phyloP scores from a whole-genome alignment of 495 filamentous ascomycete species.

The Aspergillus affinis region DNA sequence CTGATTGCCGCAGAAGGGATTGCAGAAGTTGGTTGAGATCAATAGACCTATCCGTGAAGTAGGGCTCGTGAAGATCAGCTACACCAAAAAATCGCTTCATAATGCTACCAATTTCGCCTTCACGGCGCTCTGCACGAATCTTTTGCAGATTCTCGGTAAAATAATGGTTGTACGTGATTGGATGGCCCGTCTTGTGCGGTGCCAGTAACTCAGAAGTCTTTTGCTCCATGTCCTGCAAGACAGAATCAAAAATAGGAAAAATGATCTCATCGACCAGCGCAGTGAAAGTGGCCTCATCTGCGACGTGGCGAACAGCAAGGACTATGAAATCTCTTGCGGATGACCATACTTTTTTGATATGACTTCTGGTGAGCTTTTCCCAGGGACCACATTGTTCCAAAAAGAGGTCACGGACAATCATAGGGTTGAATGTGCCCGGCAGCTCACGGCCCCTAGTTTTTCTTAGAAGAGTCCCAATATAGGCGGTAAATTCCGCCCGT shows the following conservation, averaged over 20 bases:
- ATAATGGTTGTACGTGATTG: conserved; percentile 59
- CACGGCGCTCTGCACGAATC: conserved; percentile 25
- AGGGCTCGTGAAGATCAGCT: conserved; percentile 7
- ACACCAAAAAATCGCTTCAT: too few relatives aligned
- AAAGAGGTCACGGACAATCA: conserved; percentile 52
- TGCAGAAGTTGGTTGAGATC: conserved; percentile 19
- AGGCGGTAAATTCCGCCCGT: conserved; percentile 36
- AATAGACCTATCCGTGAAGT: too few relatives aligned
- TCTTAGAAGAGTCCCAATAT: conserved; percentile 39
- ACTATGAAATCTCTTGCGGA: conserved; percentile 14
- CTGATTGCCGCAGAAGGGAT: conserved; percentile 12
- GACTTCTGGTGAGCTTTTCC: too few relatives aligned
- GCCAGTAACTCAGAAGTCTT: too few relatives aligned
- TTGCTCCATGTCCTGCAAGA: too few relatives aligned
- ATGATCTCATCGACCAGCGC: too few relatives aligned
- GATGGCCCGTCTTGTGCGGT: conserved; percentile 25
- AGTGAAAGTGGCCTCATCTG: too few relatives aligned
- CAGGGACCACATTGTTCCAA: conserved; percentile 47
- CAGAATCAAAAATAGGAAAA: too few relatives aligned
- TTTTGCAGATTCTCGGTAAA: conserved; percentile 51
- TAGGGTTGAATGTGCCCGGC: conserved; percentile 51
- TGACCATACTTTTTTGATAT: too few relatives aligned
- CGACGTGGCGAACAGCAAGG: too few relatives aligned
- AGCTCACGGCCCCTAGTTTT: conserved; percentile 46
- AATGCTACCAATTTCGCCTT: conserved; percentile 22